Base-by-base conservation (phyloP, 129 eudicot genomes). In the Artemisia argyi region DNA sequence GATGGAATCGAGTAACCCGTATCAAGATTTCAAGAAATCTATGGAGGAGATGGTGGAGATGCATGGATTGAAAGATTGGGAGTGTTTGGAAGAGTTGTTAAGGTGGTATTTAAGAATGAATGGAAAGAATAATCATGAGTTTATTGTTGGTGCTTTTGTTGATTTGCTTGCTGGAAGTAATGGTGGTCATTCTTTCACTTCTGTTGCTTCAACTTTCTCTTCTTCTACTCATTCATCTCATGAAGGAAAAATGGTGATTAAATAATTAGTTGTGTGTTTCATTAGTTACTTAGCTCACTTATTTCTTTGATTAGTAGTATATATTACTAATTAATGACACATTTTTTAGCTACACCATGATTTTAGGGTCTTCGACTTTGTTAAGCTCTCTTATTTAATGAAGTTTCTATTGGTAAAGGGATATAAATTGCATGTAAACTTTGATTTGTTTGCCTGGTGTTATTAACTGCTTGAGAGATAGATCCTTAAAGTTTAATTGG, bases 1-100 rank as follows among this genome's bases (percentile, higher is more conserved):
- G 20, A 60, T 94, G 89, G 97, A 94, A 10, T 87, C 96, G 0
- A 85, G 79, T 2, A 81, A 94, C 68, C 97, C 98, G 3, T 90
- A 87, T 7, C 18, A 3, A 26, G 98, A 94, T 77, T 94, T 94
- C 80, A 94, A 83, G 91, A 77, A 72, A 16, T 94, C 98, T 11
- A 94, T 94, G 98, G 66, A 76, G 69, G 98, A 94, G 67, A 94
- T 94, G 98, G 91, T 94, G 83, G 91, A 86, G 84, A 78, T 72
- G 42, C 80, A 85, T 62, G 91, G 78, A 1, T 52, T 89, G 73
- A 82, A 84, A 74, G 91, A 90, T 10, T 94, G 98, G 98, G 91
- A 87, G 5, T 80, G 89, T 64, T 78, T 94, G 69, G 89, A 87
- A 74, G 97, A 90, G 76, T 62, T 94, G 76, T 70, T 94, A 57